Percentiles rank a stretch among this genome's conserved stretches.
Conservation (phyloP, 139 green algal species). For the Coccomyxa sp. region DNA sequence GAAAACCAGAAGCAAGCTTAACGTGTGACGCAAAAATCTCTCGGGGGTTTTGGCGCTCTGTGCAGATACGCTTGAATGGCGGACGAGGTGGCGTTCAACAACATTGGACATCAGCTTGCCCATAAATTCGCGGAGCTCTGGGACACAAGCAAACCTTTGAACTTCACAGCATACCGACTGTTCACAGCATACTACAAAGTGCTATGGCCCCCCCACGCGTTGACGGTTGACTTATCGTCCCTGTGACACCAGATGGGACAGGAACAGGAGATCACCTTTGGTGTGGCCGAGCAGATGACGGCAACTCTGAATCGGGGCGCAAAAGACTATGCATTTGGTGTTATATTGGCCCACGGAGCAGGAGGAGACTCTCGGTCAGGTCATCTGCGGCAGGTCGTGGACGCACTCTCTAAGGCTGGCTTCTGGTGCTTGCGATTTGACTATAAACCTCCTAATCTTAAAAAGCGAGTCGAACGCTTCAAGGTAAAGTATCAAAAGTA, state of each 20-base stretch:
- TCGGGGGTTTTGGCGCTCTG: no score
- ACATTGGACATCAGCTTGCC: no score
- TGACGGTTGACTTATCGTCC: neutral
- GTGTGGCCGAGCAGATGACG: neutral
- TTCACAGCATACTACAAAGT: neutral
- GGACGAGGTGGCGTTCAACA: no score
- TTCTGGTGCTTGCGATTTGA: slow-evolving; percentile 33
- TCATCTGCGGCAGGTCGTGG: slow-evolving; percentile 17
- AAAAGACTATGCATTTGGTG: neutral
- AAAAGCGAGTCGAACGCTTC: slow-evolving; percentile 8
- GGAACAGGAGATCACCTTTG: neutral
- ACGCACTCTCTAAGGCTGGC: slow-evolving; percentile 9
- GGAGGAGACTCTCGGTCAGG: slow-evolving; percentile 27
- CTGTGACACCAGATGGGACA: neutral
- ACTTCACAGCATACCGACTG: no score
- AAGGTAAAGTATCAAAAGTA: slow-evolving; percentile 7
- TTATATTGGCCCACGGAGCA: slow-evolving; percentile 40
- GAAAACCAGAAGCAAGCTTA: no score
- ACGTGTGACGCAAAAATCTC: no score
- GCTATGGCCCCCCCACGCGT: neutral
- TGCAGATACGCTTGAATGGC: no score
- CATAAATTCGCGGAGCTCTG: no score
- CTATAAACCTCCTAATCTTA: slow-evolving; percentile 17
- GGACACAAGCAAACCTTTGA: no score
- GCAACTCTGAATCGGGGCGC: neutral